A percentile compares a stretch with the other conserved stretches of the same genome.
phyloP scores from a whole-genome alignment of 495 filamentous ascomycete genomes.

The Aspergillus heteromorphus region DNA sequence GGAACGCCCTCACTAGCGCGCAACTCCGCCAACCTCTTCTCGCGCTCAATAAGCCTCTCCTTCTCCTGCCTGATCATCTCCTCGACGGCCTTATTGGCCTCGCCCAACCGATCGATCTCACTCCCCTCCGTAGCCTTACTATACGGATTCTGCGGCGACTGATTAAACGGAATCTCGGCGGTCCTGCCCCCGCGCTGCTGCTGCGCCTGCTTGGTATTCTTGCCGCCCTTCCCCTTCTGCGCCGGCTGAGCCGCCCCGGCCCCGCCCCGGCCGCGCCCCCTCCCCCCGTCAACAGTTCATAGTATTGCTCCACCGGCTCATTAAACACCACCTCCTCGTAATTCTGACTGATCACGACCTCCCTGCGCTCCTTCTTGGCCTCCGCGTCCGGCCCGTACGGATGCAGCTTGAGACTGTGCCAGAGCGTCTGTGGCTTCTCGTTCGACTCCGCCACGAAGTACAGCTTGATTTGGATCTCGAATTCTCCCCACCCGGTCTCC shows the following conservation, averaged over 20 bases:
- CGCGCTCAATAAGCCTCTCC: constrained; percentile 55
- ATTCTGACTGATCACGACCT: constrained; percentile 64
- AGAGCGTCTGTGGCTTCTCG: constrained; percentile 88
- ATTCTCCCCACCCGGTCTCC: constrained; percentile 97
- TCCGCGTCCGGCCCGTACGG: constrained; percentile 81
- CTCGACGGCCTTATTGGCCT: constrained; percentile 62
- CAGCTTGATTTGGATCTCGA: constrained; percentile 88
- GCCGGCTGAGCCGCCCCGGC: constrained; percentile 42
- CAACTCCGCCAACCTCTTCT: constrained; percentile 56
- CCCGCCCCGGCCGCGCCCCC: constrained; percentile 26
- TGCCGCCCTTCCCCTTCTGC: constrained; percentile 39
- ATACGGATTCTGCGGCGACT: constrained; percentile 63
- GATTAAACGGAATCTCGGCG: constrained; percentile 64
- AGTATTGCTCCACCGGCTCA: constrained; percentile 87
- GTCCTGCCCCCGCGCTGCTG: constrained; percentile 51
- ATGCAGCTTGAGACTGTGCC: constrained; percentile 86
- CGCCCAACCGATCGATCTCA: constrained; percentile 55
- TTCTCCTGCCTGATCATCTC: constrained; percentile 66
- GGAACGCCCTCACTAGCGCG: constrained; percentile 51
- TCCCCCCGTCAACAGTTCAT: constrained; percentile 70
- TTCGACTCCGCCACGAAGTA: constrained; percentile 79
- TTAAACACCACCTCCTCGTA: constrained; percentile 95
- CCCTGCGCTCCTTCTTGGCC: constrained; percentile 58
- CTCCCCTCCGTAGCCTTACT: constrained; percentile 66
- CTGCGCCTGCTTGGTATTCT: constrained; percentile 43